These are phyloP conservation scores for Adiantum capillusveneris DNA, from an alignment of 75 land plant genomes.

Conservation along the genomic window DNA sequence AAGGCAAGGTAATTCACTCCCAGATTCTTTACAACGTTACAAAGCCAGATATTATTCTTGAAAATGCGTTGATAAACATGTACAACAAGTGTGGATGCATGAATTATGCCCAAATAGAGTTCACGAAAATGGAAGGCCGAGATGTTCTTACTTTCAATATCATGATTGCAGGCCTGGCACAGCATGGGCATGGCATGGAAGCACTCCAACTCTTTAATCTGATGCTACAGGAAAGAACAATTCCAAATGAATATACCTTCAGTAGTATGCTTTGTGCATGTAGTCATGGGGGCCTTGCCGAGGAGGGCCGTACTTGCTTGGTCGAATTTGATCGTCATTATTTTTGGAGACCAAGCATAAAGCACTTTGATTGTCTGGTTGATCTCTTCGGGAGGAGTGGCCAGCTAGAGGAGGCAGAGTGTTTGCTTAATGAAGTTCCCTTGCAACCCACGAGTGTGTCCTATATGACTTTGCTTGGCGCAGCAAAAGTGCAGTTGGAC, in stretches of 20 bases:
- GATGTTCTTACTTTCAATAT: conserved; percentile 7
- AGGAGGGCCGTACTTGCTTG: conserved; percentile 12
- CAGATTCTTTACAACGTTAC: background rate
- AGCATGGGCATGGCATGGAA: conserved; percentile 5
- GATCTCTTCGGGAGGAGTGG: conserved; percentile 26
- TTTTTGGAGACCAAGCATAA: conserved; percentile 11
- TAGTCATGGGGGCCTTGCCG: conserved; percentile 26
- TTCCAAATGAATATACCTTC: conserved; percentile 22
- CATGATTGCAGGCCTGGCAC: conserved; percentile 7
- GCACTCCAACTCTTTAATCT: conserved; percentile 3
- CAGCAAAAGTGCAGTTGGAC: conserved; percentile 18
- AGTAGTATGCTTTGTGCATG: conserved; percentile 23
- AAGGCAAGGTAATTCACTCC: conserved; percentile 7
- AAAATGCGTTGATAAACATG: conserved; percentile 9
- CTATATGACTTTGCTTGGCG: conserved; percentile 26
- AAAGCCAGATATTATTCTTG: background rate
- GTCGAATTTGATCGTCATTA: conserved; percentile 1
- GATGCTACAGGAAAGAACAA: conserved; percentile 16
- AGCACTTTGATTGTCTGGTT: conserved; percentile 30
- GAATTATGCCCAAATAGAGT: background rate
- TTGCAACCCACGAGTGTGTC: conserved; percentile 2
- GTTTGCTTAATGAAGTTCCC: conserved; percentile 10
- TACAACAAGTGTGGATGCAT: conserved; percentile 13
- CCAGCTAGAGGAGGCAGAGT: conserved; percentile 17
- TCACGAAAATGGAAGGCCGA: background rate